phyloP scores from a whole-genome alignment of 306 rosid genomes.

The Lathyrus oleraceus region DNA sequence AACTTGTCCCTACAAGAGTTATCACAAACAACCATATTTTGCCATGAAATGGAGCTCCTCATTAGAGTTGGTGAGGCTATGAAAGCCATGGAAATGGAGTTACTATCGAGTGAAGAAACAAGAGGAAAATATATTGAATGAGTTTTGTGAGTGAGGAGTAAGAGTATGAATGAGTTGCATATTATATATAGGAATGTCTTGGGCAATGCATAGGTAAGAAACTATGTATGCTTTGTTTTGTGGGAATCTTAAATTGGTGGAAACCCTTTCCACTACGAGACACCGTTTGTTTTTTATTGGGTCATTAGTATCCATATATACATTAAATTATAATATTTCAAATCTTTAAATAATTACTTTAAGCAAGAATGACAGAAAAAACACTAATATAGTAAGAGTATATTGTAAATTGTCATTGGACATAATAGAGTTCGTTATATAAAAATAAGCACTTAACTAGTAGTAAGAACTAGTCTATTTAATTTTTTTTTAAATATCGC shows the following conservation, averaged over 20 bases:
- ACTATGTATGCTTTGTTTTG: slow-evolving; percentile 14
- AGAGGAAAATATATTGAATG: not conserved
- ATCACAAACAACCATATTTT: slow-evolving; percentile 34
- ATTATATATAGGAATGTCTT: slow-evolving; percentile 35
- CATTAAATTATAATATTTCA: not conserved
- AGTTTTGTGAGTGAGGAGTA: slow-evolving; percentile 22
- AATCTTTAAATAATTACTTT: not conserved
- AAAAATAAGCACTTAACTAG: too few relatives aligned
- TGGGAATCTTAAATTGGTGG: slow-evolving; percentile 59
- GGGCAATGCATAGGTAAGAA: not conserved
- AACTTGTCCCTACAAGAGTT: not conserved
- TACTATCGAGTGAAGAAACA: not conserved
- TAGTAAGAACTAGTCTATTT: too few relatives aligned
- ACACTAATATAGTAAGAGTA: not conserved
- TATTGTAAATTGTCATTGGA: not conserved
- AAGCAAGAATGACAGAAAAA: not conserved
- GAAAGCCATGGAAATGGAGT: slow-evolving; percentile 46
- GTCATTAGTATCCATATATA: not conserved
- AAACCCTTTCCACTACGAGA: slow-evolving; percentile 59
- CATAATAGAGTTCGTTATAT: not conserved
- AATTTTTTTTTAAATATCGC: too few relatives aligned
- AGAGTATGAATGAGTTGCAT: slow-evolving; percentile 34
- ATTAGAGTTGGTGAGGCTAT: slow-evolving; percentile 31
- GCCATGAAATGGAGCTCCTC: slow-evolving; percentile 33
- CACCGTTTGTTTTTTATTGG: slow-evolving; percentile 40